These are phyloP conservation scores for Sordariomycetes sp. DNA, from an alignment of 2,329 filamentous ascomycete genomes.

Conservation along the genomic window DNA sequence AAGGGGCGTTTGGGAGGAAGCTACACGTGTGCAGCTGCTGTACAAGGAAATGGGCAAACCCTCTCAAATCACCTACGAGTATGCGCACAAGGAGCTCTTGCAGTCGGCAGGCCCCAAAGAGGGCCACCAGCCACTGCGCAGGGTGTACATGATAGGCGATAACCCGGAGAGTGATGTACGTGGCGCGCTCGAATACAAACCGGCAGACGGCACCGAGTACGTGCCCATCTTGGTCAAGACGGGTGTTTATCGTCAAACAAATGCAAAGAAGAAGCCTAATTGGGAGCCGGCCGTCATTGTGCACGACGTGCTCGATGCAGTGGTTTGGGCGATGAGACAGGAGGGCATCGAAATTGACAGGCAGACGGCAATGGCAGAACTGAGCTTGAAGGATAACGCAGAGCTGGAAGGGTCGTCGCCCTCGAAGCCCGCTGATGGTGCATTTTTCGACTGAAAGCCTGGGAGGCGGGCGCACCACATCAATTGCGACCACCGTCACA, in stretches of 20 bases:
- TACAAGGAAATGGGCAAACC: slow-evolving; percentile 79
- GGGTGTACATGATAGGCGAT: slow-evolving; percentile 91
- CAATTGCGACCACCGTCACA: no score
- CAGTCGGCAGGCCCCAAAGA: slow-evolving; percentile 16
- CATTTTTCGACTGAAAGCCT: no score
- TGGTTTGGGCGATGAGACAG: slow-evolving; percentile 63
- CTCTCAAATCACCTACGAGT: slow-evolving; percentile 66
- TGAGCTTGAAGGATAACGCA: no score
- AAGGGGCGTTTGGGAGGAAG: slow-evolving; percentile 66
- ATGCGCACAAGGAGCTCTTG: slow-evolving; percentile 65
- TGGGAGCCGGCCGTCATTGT: slow-evolving; percentile 57
- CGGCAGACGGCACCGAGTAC: slow-evolving; percentile 64
- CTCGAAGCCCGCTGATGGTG: no score
- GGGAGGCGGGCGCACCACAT: no score
- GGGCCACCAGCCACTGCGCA: slow-evolving; percentile 40
- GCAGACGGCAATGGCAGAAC: no score
- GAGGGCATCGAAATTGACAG: slow-evolving; percentile 31
- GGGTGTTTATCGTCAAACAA: slow-evolving; percentile 55
- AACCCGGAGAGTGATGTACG: slow-evolving; percentile 85
- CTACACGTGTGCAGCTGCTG: slow-evolving; percentile 56
- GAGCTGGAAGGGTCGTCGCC: no score
- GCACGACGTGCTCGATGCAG: slow-evolving; percentile 67
- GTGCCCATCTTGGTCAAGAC: slow-evolving; percentile 68
- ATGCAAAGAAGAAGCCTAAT: slow-evolving; percentile 37
- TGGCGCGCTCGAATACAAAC: slow-evolving; percentile 71